phyloP scores from a whole-genome alignment of 805 yeast genomes.

The Vanderwaltozyma verrucispora region DNA sequence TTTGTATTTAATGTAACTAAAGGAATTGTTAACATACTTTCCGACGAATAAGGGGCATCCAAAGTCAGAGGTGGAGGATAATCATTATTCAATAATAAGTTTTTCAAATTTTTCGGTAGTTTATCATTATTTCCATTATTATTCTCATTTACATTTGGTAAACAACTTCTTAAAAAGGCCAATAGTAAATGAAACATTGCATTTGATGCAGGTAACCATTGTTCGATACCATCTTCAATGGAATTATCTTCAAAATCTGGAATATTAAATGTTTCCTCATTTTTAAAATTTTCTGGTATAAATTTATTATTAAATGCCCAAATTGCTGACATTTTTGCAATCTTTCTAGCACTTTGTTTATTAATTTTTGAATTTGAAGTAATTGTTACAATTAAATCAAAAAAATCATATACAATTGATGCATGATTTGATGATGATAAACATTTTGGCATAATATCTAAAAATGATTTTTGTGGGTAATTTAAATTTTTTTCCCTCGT shows the following conservation, averaged over 20 bases:
- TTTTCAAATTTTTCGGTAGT: slow-evolving; percentile 58
- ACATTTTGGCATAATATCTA: slow-evolving; percentile 77
- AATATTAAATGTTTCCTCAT: slow-evolving; percentile 19
- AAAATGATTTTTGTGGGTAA: slow-evolving; percentile 63
- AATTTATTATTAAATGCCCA: slow-evolving; percentile 63
- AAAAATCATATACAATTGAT: slow-evolving; percentile 77
- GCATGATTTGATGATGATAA: slow-evolving; percentile 80
- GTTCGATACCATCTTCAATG: slow-evolving; percentile 60
- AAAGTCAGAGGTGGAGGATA: slow-evolving; percentile 60
- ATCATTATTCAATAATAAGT: slow-evolving; percentile 49
- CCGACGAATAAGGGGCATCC: slow-evolving; percentile 28
- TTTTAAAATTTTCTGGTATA: slow-evolving; percentile 20
- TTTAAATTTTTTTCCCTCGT: slow-evolving; percentile 52
- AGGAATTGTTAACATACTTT: slow-evolving; percentile 46
- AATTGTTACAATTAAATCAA: slow-evolving; percentile 66
- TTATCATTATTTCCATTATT: slow-evolving; percentile 3
- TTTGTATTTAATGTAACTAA: slow-evolving; percentile 47
- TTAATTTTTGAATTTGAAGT: slow-evolving; percentile 73
- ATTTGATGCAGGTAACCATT: slow-evolving; percentile 74
- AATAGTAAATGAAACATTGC: slow-evolving; percentile 75
- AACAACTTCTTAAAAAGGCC: slow-evolving; percentile 69
- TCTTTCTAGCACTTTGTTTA: slow-evolving; percentile 67
- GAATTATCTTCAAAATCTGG: slow-evolving; percentile 18
- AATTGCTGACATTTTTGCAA: slow-evolving; percentile 70
- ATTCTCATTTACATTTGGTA: slow-evolving; percentile 44